A percentile compares a stretch with the other conserved stretches of the same genome.
phyloP scores from a whole-genome alignment of 129 eudicot species.

The Pittosporum tobira region DNA sequence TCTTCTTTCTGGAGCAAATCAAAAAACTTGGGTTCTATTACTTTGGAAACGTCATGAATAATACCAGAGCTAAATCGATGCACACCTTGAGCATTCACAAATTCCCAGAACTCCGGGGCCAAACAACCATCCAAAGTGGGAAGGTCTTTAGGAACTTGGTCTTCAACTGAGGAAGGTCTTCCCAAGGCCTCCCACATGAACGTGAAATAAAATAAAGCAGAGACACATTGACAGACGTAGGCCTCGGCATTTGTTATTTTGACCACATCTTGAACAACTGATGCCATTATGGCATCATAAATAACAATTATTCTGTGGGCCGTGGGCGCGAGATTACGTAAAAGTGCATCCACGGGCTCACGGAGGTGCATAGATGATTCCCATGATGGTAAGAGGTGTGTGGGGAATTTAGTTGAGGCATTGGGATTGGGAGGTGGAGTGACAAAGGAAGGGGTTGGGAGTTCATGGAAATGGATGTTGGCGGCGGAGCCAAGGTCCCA shows the following conservation, averaged over 20 bases:
- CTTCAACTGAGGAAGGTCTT: not conserved
- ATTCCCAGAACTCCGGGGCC: not conserved
- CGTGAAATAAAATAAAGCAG: slow-evolving; percentile 14
- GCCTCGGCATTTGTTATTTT: not conserved
- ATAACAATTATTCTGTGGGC: not conserved
- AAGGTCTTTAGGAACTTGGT: not conserved
- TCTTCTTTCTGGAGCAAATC: not conserved
- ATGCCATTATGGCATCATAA: not conserved
- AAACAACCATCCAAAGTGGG: not conserved
- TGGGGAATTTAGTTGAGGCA: not conserved
- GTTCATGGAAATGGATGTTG: not conserved
- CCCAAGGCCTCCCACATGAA: slow-evolving; percentile 1
- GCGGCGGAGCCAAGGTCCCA: not conserved
- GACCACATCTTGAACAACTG: slow-evolving; percentile 7
- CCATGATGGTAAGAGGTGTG: not conserved
- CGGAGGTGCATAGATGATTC: not conserved
- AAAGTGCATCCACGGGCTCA: not conserved
- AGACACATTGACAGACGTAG: not conserved
- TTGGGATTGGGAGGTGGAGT: not conserved
- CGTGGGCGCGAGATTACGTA: not conserved
- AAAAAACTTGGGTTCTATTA: not conserved
- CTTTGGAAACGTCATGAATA: not conserved
- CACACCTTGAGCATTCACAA: not conserved
- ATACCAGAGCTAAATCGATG: not conserved
- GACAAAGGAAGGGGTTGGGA: not conserved